These are phyloP conservation scores for Cordyceps militaris DNA, from an alignment of 2,329 filamentous ascomycete species.

Conservation along the genomic window DNA sequence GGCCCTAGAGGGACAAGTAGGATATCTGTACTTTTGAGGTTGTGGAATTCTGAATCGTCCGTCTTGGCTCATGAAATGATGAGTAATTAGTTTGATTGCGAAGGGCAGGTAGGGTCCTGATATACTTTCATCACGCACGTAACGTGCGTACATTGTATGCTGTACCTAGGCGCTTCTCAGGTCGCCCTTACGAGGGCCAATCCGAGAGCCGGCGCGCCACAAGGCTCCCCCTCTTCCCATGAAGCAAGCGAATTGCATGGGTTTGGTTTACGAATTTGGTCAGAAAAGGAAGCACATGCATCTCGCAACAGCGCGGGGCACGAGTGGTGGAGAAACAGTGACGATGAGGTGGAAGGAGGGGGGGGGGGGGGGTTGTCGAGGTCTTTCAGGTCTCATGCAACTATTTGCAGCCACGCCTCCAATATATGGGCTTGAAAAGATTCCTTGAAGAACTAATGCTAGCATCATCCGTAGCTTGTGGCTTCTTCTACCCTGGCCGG, in stretches of 20 bases:
- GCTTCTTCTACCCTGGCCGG: neutral
- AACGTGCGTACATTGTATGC: neutral
- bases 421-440: neutral
- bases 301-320: neutral
- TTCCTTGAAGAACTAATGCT: neutral
- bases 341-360: too few relatives aligned
- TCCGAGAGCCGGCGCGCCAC: neutral
- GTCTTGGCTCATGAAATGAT: neutral
- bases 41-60: neutral
- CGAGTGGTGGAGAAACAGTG: neutral
- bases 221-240: neutral
- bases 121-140: neutral
- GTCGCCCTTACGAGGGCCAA: neutral
- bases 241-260: neutral
- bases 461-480: neutral
- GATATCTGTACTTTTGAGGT: too few relatives aligned
- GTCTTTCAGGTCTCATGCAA: neutral
- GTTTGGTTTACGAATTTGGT: neutral
- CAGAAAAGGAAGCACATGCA: slow-evolving; percentile 1
- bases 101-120: neutral
- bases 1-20: too few relatives aligned
- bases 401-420: neutral
- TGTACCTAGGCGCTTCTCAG: neutral
- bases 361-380: neutral
- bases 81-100: too few relatives aligned